A percentile compares a stretch with the other conserved stretches of the same genome.
Conservation (phyloP, 495 filamentous ascomycete species). For the Tuber brumale region DNA sequence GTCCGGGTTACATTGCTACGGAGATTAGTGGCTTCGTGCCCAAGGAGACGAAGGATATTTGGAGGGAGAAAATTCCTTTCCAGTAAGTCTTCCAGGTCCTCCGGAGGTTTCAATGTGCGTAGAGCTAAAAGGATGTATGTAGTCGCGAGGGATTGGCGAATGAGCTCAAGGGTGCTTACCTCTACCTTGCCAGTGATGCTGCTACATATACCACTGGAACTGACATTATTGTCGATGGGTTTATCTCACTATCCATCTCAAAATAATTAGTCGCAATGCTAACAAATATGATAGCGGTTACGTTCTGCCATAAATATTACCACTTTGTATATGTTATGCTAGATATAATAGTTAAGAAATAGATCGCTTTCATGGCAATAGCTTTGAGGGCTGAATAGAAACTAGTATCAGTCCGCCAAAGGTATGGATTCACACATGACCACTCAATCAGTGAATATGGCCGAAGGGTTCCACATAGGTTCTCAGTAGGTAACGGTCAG, state of each 20-base stretch:
- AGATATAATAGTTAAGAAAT: background rate
- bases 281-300: background rate
- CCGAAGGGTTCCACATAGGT: no score
- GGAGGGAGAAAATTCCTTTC: conserved; percentile 78
- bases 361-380: background rate
- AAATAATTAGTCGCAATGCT: background rate
- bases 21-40: conserved; percentile 72
- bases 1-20: conserved; percentile 81
- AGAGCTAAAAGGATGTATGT: conserved; percentile 19
- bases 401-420: background rate
- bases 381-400: background rate
- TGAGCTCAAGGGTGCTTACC: conserved; percentile 81
- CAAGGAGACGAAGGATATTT: conserved; percentile 62
- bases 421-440: background rate
- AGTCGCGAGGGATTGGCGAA: conserved; percentile 63
- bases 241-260: conserved; percentile 13
- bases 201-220: conserved; percentile 75
- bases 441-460: no score
- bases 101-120: background rate
- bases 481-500: no score
- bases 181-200: conserved; percentile 83
- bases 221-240: conserved; percentile 71
- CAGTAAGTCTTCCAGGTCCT: conserved; percentile 47
- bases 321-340: background rate
- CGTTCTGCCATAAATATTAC: background rate